Evolutionary conservation across 768 basidiomycete species (phyloP).

Genomic region (Agrocybe pediades): DNA sequence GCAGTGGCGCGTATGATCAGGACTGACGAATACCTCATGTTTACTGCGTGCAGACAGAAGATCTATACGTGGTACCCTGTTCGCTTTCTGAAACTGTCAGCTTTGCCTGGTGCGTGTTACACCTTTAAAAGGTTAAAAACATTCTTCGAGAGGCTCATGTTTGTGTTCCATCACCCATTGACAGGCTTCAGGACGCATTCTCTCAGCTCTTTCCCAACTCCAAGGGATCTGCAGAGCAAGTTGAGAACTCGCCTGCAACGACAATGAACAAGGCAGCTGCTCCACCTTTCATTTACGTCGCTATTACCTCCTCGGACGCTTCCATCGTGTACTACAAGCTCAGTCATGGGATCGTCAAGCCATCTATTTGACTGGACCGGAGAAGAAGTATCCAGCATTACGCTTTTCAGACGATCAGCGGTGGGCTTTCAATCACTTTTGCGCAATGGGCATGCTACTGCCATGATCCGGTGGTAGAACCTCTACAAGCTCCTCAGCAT

Average conservation of each 20-base stretch:
- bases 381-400: no score
- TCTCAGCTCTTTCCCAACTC: constrained; percentile 32
- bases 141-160: neutral
- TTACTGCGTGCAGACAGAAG: constrained; percentile 37
- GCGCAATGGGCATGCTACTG: neutral
- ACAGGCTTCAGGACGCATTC: constrained; percentile 66
- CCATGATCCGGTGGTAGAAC: no score
- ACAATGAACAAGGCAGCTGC: constrained; percentile 24
- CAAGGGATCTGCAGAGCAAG: neutral
- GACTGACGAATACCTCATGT: neutral
- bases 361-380: constrained; percentile 45
- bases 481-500: no score
- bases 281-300: constrained; percentile 52
- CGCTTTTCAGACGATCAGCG: neutral
- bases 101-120: constrained; percentile 49
- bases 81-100: constrained; percentile 66
- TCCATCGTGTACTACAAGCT: constrained; percentile 87
- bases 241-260: constrained; percentile 6
- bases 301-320: constrained; percentile 75
- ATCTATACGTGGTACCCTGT: constrained; percentile 64
- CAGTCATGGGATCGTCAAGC: constrained; percentile 76
- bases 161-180: neutral
- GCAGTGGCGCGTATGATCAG: constrained; percentile 1
- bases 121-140: neutral
- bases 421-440: neutral